These are phyloP conservation scores for Themeda triandra DNA, from an alignment of 176 grass and related monocot species.

Conservation along the genomic window DNA sequence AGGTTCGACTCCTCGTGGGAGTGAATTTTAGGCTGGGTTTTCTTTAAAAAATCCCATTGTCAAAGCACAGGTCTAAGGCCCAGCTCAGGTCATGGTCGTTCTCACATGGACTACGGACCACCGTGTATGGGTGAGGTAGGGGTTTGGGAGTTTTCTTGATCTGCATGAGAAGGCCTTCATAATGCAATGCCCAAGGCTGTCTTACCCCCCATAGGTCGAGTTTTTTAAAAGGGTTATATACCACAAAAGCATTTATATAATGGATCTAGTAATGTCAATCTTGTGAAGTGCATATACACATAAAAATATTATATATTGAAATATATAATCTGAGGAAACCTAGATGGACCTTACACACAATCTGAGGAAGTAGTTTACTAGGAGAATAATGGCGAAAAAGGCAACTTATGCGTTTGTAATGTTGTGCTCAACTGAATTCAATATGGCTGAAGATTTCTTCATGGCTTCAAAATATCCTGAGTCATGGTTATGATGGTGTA, in stretches of 20 bases:
- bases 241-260: not conserved
- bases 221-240: not conserved
- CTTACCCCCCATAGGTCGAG: too few species aligned
- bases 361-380: not conserved
- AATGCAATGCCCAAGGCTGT: too few species aligned
- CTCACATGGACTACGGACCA: too few species aligned
- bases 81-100: too few species aligned
- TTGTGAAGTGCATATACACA: not conserved
- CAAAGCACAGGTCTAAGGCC: too few species aligned
- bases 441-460: conserved; percentile 4
- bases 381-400: not conserved
- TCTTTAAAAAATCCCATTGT: too few species aligned
- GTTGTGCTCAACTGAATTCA: not conserved
- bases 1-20: too few species aligned
- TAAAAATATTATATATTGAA: not conserved
- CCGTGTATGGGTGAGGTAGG: too few species aligned
- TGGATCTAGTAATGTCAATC: not conserved
- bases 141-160: too few species aligned
- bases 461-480: not conserved
- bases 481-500: not conserved
- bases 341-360: not conserved
- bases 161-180: too few species aligned
- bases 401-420: not conserved
- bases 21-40: too few species aligned
- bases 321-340: not conserved